Base-by-base conservation (phyloP, 1,284 basidiomycete genomes). In the Leccinum griseonigrum region DNA sequence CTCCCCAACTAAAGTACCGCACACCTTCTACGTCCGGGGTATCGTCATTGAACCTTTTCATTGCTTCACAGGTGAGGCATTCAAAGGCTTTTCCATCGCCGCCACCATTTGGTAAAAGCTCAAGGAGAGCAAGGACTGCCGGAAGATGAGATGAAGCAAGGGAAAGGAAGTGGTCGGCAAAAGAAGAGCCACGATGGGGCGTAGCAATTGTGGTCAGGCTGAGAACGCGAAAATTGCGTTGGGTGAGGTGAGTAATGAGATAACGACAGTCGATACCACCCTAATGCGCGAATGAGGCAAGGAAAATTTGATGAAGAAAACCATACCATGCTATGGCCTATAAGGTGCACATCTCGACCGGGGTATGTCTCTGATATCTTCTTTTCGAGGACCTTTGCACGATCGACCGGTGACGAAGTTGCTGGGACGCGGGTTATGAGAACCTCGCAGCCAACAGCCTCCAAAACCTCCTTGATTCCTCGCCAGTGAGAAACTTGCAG, bases 231-330 rank as follows among this genome's bases (percentile, higher is more conserved):
- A 91, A 91, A 29, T 83, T 84, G 57, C 88, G 83, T 40, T 84
- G 67, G 29, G 81, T 85, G 51, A 93, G 81, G 66, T 91, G 88
- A 1, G 88, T 84, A 7, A 88, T 86, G 46, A 98, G 83, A 74
- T 94, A 97, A 51, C 96, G 85, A 70, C 92, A 96, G 74, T 98
- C 96, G 14, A 98, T 82, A 8, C 96, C 96, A 26, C 96, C 95
- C 92, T 93, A 68, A 14, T 56, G 62, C 43, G 62, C 31, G 59
- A 38, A 55, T 66, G 57, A 64, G 69, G 34, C 14, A 18, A 62
- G 7, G 29, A 67, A 57, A 38, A 2, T 52, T 40, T 14, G 28
- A 38, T 26, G 50, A n/a, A 10, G 18, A 57, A 60, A 40, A 48
- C 48, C 79, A 60, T 69, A 91, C 91, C 95, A 97, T 97, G 69